phyloP scores from a whole-genome alignment of 768 basidiomycete species.

The Phaeotremella skinneri region DNA sequence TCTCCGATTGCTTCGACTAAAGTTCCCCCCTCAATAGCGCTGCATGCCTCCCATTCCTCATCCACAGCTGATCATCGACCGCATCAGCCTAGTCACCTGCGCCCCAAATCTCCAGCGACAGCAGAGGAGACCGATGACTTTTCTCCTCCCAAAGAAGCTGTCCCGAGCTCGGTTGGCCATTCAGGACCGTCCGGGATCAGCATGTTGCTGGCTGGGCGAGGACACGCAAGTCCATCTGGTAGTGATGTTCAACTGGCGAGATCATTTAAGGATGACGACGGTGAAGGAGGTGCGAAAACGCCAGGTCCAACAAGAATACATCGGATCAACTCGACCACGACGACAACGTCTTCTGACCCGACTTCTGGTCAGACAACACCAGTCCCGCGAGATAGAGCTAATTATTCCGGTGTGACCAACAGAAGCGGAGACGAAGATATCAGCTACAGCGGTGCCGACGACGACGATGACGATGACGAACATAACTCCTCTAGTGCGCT shows the following conservation, averaged over 20 bases:
- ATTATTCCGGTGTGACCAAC: background rate
- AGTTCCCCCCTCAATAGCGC: background rate
- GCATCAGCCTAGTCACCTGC: conserved; percentile 32
- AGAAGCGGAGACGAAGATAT: no score
- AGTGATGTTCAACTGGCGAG: background rate
- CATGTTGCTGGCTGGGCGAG: conserved; percentile 31
- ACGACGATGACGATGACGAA: conserved; percentile 7
- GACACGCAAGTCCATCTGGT: background rate
- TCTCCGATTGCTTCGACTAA: conserved; percentile 15
- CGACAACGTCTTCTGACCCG: background rate
- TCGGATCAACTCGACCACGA: background rate
- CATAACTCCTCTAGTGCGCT: conserved; percentile 25
- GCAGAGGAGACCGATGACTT: conserved; percentile 10
- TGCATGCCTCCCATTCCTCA: background rate
- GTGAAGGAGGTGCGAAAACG: conserved; percentile 7
- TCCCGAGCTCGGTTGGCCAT: conserved; percentile 19
- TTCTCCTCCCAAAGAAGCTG: conserved; percentile 12
- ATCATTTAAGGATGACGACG: conserved; percentile 10
- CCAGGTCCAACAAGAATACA: conserved; percentile 13
- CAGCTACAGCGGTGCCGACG: background rate
- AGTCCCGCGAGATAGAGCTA: background rate
- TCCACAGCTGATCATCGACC: conserved; percentile 19
- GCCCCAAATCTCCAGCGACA: background rate
- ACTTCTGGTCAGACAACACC: background rate
- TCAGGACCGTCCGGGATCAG: conserved; percentile 39